These are phyloP conservation scores for Paxillus rubicundulus DNA, from an alignment of 768 basidiomycete genomes.

Conservation along the genomic window DNA sequence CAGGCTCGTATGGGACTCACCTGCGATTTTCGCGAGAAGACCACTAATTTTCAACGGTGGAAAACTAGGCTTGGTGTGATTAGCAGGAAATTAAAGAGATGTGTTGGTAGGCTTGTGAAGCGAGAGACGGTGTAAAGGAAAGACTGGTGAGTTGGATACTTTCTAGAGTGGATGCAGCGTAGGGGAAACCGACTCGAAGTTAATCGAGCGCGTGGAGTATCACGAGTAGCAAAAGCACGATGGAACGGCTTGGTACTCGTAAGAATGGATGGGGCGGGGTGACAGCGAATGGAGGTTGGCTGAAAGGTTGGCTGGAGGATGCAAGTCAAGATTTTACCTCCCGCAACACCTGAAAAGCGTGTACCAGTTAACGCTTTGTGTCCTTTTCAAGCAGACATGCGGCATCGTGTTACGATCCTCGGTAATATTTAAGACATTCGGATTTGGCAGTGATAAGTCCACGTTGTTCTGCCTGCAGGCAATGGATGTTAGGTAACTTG, in stretches of 20 bases:
- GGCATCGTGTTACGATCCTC: slow-evolving; percentile 31
- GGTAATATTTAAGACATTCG: slow-evolving; percentile 48
- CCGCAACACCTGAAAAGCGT: slow-evolving; percentile 49
- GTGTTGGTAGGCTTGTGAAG: slow-evolving; percentile 18
- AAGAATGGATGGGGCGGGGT: slow-evolving; percentile 24
- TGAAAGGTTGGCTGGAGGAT: slow-evolving; percentile 10
- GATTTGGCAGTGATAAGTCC: slow-evolving; percentile 47
- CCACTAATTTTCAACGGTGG: background rate
- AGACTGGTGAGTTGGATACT: slow-evolving; percentile 32
- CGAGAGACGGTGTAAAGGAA: slow-evolving; percentile 35
- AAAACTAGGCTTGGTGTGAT: slow-evolving; percentile 16
- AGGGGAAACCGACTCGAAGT: slow-evolving; percentile 48
- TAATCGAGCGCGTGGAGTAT: slow-evolving; percentile 46
- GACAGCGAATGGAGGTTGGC: slow-evolving; percentile 19
- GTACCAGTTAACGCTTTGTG: slow-evolving; percentile 52
- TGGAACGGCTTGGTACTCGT: slow-evolving; percentile 27
- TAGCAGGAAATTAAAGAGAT: slow-evolving; percentile 19
- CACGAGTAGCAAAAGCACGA: slow-evolving; percentile 24
- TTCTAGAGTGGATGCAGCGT: slow-evolving; percentile 25
- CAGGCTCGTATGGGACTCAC: slow-evolving; percentile 12
- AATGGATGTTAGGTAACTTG: slow-evolving; percentile 38
- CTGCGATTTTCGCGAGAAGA: slow-evolving; percentile 10
- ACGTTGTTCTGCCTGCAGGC: slow-evolving; percentile 82
- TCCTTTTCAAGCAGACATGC: slow-evolving; percentile 29
- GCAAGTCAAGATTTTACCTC: slow-evolving; percentile 40